Base-by-base conservation (phyloP, 2,329 filamentous ascomycete genomes). In the Colletotrichum aenigma region DNA sequence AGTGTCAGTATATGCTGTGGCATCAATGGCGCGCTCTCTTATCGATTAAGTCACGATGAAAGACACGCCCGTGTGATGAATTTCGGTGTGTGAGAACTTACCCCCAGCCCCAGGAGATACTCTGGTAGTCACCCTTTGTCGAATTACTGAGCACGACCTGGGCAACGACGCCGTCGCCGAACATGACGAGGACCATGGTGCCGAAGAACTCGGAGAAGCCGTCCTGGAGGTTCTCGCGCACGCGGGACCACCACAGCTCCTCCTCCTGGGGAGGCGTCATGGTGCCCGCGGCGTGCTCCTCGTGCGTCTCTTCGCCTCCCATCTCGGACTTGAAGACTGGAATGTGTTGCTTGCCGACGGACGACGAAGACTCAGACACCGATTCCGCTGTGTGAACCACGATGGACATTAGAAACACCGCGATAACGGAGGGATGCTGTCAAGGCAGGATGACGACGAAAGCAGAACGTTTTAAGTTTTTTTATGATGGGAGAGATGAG, bases 101-200 rank as follows among this genome's bases (percentile, higher is more conserved):
- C 86, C 86, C 87, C 86, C 86, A 89, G 43, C 87, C 87, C 86
- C 87, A 88, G 6, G 85, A 87, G 71, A 89, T 88, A 73, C 86
- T 88, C 79, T 88, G 85, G 76, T 88, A 89, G 74, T 86, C 81
- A 56, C 90, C 89, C 79, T 88, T 89, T 16, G 80, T 80, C 30
- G 80, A 82, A 6, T 82, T 82, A 74, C 90, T 92, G 15, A 95
- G 87, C 0, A 91, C 85, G 1, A 94, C 93, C 82, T 95, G 93
- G 4, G 93, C 93, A 24, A 94, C 91, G 70, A 91, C 91, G n/a
- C 92, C 93, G 76, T 94, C 90, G 6, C 93, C 93, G 79, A 95
- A 95, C 55, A 94, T 84, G 74, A 95, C 86, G 77, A 95, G 83
- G 70, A 93, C 88, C 85, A 95, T 92, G 15, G 91, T 93, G 9